phyloP scores from a whole-genome alignment of 2,329 filamentous ascomycete genomes.

The Teratosphaeria zuluensis region DNA sequence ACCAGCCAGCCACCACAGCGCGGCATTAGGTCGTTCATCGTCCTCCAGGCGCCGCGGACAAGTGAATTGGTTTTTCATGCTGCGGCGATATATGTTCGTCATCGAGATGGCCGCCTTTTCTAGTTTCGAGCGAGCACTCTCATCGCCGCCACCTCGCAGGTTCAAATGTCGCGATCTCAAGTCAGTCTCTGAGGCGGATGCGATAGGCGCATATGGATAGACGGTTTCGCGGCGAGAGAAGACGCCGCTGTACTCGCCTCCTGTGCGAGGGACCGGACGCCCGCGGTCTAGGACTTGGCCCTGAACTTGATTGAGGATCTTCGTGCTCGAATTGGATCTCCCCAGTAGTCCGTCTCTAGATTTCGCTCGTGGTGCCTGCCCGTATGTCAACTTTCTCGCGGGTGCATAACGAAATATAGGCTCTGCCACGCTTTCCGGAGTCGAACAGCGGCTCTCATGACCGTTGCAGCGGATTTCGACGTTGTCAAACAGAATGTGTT shows the following conservation, averaged over 20 bases:
- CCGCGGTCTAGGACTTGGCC: not conserved
- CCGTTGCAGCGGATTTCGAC: not conserved
- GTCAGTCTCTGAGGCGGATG: not conserved
- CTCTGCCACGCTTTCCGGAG: not conserved
- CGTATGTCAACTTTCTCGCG: not conserved
- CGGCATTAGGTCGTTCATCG: slow-evolving; percentile 2
- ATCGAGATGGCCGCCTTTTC: not conserved
- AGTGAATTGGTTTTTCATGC: not conserved
- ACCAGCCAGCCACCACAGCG: slow-evolving; percentile 6
- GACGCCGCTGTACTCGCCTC: not conserved
- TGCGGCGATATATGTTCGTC: not conserved
- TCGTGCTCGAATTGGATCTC: not conserved
- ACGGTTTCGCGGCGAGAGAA: not conserved
- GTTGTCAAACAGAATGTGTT: not conserved
- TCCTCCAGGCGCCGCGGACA: slow-evolving; percentile 1
- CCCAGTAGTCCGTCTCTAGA: not conserved
- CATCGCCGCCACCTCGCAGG: not conserved
- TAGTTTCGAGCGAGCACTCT: not conserved
- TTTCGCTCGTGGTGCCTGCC: not conserved
- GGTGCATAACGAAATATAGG: not conserved
- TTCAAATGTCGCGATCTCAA: not conserved
- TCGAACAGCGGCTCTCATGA: not conserved
- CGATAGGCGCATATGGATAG: not conserved
- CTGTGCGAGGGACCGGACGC: not conserved
- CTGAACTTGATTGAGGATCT: not conserved